Conservation (phyloP, 345 rosid genomes). For the Acer campestre region DNA sequence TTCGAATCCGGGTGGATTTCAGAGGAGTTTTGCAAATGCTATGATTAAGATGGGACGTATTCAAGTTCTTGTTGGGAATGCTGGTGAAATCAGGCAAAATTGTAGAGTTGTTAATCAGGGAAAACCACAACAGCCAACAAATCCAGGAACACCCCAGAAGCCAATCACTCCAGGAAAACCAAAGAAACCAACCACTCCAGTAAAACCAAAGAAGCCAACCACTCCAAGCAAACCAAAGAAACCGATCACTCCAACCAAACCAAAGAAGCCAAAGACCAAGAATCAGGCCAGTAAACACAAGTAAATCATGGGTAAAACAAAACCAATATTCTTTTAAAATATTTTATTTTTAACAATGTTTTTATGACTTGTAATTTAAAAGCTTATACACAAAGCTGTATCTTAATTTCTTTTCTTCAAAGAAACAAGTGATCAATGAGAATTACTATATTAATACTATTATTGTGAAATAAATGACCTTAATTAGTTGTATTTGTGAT, state of each 20-base stretch:
- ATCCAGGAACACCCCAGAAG: background rate
- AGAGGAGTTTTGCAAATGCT: slow-evolving; percentile 51
- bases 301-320: background rate
- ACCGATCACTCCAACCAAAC: background rate
- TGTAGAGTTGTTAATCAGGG: slow-evolving; percentile 53
- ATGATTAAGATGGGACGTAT: slow-evolving; percentile 62
- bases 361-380: background rate
- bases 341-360: background rate
- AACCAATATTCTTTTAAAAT: background rate
- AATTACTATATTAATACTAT: background rate
- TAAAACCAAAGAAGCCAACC: background rate
- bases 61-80: slow-evolving; percentile 51
- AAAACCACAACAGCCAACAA: background rate
- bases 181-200: background rate
- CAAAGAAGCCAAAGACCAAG: background rate
- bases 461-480: background rate
- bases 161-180: background rate
- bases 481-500: too few relatives aligned
- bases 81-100: slow-evolving; percentile 62
- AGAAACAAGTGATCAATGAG: background rate
- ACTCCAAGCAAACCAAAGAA: background rate
- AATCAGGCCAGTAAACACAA: background rate
- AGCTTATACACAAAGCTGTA: background rate
- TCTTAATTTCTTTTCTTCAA: background rate
- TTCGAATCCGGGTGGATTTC: slow-evolving; percentile 31